Conservation (phyloP, 2,329 filamentous ascomycete genomes). For the Beauveria caledonica region DNA sequence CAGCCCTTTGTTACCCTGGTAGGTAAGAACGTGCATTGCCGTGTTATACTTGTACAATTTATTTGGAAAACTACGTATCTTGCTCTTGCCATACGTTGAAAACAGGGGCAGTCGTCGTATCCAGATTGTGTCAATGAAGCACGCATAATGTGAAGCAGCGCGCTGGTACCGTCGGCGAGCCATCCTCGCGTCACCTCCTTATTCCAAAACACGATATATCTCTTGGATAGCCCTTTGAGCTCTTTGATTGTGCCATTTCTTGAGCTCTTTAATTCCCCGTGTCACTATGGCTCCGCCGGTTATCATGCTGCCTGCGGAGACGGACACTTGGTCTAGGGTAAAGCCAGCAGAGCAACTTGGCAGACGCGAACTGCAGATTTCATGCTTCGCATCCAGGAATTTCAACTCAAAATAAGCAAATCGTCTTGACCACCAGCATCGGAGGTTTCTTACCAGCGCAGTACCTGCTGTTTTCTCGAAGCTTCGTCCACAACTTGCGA, state of each 20-base stretch:
- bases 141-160: slow-evolving; percentile 18
- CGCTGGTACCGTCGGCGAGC: slow-evolving; percentile 22
- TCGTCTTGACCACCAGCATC: background rate
- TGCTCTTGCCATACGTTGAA: background rate
- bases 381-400: background rate
- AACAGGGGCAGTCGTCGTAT: background rate
- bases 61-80: background rate
- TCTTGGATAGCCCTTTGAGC: slow-evolving; percentile 15
- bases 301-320: background rate
- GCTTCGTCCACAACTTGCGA: background rate
- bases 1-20: background rate
- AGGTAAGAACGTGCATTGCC: background rate
- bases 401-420: background rate
- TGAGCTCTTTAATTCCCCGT: background rate
- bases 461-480: background rate
- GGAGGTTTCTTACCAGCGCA: background rate
- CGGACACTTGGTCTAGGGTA: background rate
- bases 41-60: background rate
- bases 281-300: background rate
- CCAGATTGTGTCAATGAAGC: slow-evolving; percentile 12
- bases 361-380: background rate
- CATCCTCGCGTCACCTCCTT: slow-evolving; percentile 21
- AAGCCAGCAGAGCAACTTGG: background rate
- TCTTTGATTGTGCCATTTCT: slow-evolving; percentile 8
- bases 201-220: slow-evolving; percentile 20